Evolutionary conservation across 1,284 basidiomycete genomes (phyloP).

Genomic region (Laetiporus sulphureus): DNA sequence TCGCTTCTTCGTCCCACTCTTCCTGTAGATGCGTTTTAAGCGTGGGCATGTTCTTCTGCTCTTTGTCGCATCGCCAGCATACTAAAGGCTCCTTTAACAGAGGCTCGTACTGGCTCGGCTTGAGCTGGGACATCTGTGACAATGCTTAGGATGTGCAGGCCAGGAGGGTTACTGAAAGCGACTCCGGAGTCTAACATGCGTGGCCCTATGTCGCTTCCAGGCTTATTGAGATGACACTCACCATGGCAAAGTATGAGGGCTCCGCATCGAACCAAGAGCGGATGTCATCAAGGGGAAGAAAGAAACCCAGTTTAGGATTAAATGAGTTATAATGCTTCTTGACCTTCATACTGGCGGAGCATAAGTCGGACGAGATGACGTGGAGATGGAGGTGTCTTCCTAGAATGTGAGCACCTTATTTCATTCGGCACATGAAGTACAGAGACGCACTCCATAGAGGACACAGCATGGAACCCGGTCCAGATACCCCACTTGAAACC

Average conservation of each 20-base stretch:
- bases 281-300: conserved; percentile 73
- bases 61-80: conserved; percentile 63
- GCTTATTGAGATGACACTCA: conserved; percentile 24
- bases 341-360: conserved; percentile 70
- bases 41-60: conserved; percentile 67
- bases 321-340: conserved; percentile 98
- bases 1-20: conserved; percentile 47
- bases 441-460: conserved; percentile 62
- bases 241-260: conserved; percentile 44
- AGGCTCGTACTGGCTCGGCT: conserved; percentile 49
- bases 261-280: conserved; percentile 67
- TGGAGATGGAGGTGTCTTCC: conserved; percentile 87
- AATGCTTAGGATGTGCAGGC: not conserved
- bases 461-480: conserved; percentile 84
- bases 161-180: no score
- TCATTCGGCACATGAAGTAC: conserved; percentile 1
- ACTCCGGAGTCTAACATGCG: not conserved
- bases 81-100: conserved; percentile 61
- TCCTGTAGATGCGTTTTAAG: conserved; percentile 69
- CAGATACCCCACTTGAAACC: conserved; percentile 79
- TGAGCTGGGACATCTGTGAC: conserved; percentile 45
- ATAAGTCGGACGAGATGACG: conserved; percentile 80
- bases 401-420: not conserved
- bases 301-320: conserved; percentile 83
- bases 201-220: not conserved